Base-by-base conservation (phyloP, 2,329 filamentous ascomycete genomes). In the Trichoderma brevicompactum region DNA sequence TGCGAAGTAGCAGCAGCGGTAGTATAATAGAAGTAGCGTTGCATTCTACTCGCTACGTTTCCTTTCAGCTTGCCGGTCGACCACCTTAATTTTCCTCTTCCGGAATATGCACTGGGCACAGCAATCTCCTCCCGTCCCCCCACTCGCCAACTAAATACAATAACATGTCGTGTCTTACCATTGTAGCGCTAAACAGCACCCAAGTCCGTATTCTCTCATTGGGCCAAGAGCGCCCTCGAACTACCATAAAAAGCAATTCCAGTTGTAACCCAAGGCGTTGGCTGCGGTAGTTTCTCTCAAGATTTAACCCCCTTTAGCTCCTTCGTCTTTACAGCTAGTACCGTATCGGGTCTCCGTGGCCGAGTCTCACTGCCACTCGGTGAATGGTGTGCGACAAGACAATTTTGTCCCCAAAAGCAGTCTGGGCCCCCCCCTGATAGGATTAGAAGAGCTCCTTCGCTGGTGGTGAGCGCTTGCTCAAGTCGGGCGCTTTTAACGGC, bases 1-100 rank as follows among this genome's bases (percentile, higher is more conserved):
- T 40, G 44, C 56, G 10, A 19, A 41, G 12, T 34, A 23, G 55
- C 19, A 17, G 32, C 43, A 44, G 41, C 17, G 32, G 55, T 49
- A n/a, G 17, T 28, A 28, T 28, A 28, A 28, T 28, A 28, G 23
- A 28, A 28, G 50, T 60, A 41, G 10, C 15, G 56, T 41, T 41
- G 23, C 44, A 60, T 28, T 49, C 44, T 28, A 28, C 23, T 41
- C 17, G 34, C 19, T 48, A 23, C 44, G 15, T 5, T 28, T 28
- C 23, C 23, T 28, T 28, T 60, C 44, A 60, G 44, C 56, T 60
- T 32, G 23, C 15, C 38, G 58, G 46, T 52, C 38, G 52, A 40
- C n/a, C 17, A 40, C 5, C 34, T 36, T 43, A 13, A 43, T 52
- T 61, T 52, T 28, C 38, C 48, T 34, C n/a, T 23, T 43, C 7